Conservation (phyloP, 495 filamentous ascomycete genomes). For the Penicillium lagena region DNA sequence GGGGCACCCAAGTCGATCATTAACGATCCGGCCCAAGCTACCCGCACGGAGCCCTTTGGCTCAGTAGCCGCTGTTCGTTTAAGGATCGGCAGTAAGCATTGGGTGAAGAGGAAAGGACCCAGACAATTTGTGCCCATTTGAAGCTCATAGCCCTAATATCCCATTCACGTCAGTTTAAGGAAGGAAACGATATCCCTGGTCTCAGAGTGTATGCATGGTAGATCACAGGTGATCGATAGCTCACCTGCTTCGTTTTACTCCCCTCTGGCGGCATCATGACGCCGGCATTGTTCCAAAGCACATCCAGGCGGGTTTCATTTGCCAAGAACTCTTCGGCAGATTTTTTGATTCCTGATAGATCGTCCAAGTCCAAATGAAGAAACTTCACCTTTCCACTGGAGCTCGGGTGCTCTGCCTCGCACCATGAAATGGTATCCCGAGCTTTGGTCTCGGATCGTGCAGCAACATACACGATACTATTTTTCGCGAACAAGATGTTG, state of each 20-base stretch:
- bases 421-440: slow-evolving; percentile 23
- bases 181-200: too few relatives aligned
- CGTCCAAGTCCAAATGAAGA: slow-evolving; percentile 36
- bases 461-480: slow-evolving; percentile 34
- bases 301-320: slow-evolving; percentile 37
- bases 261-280: slow-evolving; percentile 36
- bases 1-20: slow-evolving; percentile 2
- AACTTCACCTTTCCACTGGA: slow-evolving; percentile 28
- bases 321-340: slow-evolving; percentile 32
- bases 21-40: slow-evolving; percentile 31
- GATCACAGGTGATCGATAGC: not conserved
- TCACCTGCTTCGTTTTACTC: slow-evolving; percentile 16
- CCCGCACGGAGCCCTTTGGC: slow-evolving; percentile 22
- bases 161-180: not conserved
- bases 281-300: slow-evolving; percentile 46
- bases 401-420: slow-evolving; percentile 9
- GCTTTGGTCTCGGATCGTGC: slow-evolving; percentile 24
- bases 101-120: slow-evolving; percentile 41
- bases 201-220: not conserved
- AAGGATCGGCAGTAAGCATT: slow-evolving; percentile 39
- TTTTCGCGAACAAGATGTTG: slow-evolving; percentile 31
- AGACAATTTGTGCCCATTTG: slow-evolving; percentile 43
- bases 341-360: slow-evolving; percentile 37
- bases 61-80: slow-evolving; percentile 22
- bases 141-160: slow-evolving; percentile 31